Conservation (phyloP, 305 asterid species). For the Rubia peregrina region DNA sequence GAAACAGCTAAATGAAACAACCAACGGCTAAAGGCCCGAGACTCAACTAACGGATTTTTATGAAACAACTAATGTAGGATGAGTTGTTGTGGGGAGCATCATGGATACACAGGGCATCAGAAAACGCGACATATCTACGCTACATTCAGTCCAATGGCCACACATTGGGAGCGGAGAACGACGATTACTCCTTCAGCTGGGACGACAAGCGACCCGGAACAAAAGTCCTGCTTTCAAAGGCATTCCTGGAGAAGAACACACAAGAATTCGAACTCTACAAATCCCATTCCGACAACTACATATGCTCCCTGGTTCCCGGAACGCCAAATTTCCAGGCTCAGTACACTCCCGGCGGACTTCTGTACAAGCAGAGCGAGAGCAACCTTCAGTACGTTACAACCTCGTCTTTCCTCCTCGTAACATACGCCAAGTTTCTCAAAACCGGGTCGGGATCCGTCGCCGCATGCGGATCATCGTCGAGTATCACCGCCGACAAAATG, state of each 20-base stretch:
- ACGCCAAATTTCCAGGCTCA: conserved; percentile 76
- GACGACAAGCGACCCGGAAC: conserved; percentile 88
- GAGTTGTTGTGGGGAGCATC: conserved; percentile 95
- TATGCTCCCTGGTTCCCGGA: conserved; percentile 77
- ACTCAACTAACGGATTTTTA: background rate
- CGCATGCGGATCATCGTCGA: conserved; percentile 44
- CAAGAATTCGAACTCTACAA: conserved; percentile 58
- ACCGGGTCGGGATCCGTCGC: conserved; percentile 31
- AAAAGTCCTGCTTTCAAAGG: conserved; percentile 70
- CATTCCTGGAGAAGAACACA: conserved; percentile 44
- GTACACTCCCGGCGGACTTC: conserved; percentile 82
- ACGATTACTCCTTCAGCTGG: conserved; percentile 77
- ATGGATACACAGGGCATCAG: conserved; percentile 78
- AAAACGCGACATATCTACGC: conserved; percentile 36
- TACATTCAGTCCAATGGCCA: conserved; percentile 69
- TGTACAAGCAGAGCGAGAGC: conserved; percentile 54
- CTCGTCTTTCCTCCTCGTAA: conserved; percentile 52
- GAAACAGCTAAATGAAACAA: too few relatives aligned
- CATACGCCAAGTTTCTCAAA: conserved; percentile 59
- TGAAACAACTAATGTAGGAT: conserved; percentile 36
- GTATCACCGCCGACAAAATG: conserved; percentile 42
- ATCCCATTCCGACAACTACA: conserved; percentile 76
- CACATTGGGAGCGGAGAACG: conserved; percentile 62
- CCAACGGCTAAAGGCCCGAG: too few relatives aligned
- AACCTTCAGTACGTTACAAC: conserved; percentile 83